Percentiles rank a stretch among this genome's conserved stretches.
phyloP scores from a whole-genome alignment of 2,329 filamentous ascomycete genomes.

The Aspergillus sergii region DNA sequence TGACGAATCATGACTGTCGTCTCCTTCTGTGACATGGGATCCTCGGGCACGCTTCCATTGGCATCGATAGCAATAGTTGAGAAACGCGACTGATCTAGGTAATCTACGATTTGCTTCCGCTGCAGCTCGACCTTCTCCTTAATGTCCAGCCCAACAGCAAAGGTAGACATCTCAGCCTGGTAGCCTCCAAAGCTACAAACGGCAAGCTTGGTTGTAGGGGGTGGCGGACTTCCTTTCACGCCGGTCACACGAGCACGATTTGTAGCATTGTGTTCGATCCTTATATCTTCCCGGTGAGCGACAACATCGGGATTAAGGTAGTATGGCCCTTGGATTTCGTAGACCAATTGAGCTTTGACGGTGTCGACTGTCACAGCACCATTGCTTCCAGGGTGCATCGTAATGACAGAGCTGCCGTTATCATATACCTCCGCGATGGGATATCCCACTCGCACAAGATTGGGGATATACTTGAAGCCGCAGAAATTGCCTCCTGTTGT shows the following conservation, averaged over 20 bases:
- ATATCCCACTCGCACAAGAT: neutral
- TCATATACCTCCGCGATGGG: neutral
- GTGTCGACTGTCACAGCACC: neutral
- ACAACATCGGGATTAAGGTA: neutral
- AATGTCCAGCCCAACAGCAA: conserved; percentile 49
- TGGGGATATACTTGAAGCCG: conserved; percentile 25
- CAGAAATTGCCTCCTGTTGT: conserved; percentile 30
- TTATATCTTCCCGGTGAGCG: neutral
- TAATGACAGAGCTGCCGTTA: neutral
- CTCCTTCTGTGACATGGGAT: neutral
- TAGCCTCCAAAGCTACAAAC: conserved; percentile 51
- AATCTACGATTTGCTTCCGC: conserved; percentile 36
- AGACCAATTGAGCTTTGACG: neutral
- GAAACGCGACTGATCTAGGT: neutral
- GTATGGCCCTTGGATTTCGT: neutral
- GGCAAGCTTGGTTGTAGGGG: conserved; percentile 55
- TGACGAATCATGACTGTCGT: neutral
- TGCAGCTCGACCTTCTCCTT: conserved; percentile 50
- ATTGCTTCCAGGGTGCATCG: no score
- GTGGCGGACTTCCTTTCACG: conserved; percentile 31
- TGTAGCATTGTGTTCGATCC: neutral
- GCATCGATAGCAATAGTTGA: neutral
- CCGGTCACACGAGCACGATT: neutral
- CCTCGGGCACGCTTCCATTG: neutral
- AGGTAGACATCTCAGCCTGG: conserved; percentile 51